These are phyloP conservation scores for Tuber calosporum DNA, from an alignment of 495 filamentous ascomycete genomes.

Conservation along the genomic window DNA sequence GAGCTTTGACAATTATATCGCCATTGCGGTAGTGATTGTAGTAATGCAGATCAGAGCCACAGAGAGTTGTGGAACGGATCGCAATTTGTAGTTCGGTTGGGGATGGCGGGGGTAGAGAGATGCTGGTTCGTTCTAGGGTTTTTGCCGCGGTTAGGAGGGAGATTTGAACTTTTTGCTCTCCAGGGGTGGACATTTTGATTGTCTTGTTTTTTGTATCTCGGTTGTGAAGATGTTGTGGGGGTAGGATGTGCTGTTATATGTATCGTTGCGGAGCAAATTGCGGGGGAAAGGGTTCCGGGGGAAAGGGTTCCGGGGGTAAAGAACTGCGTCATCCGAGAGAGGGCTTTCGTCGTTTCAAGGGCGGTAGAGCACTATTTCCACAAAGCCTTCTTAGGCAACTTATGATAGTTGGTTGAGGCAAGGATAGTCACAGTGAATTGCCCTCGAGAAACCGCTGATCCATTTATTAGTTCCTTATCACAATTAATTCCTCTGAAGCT, in stretches of 20 bases:
- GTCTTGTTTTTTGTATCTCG: not conserved
- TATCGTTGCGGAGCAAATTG: not conserved
- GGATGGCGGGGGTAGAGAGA: slow-evolving; percentile 44
- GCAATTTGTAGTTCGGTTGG: slow-evolving; percentile 64
- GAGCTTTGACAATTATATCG: slow-evolving; percentile 65
- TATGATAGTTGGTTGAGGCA: too few species aligned
- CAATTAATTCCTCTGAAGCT: too few species aligned
- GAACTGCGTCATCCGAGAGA: not conserved
- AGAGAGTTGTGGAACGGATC: slow-evolving; percentile 68
- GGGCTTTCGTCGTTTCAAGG: not conserved
- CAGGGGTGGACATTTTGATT: not conserved
- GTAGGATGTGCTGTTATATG: not conserved
- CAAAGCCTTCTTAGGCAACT: too few species aligned
- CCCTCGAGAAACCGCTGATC: too few species aligned
- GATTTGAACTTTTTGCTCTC: slow-evolving; percentile 40
- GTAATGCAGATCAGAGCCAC: slow-evolving; percentile 79
- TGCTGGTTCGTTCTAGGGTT: slow-evolving; percentile 45
- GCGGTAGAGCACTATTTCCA: too few species aligned
- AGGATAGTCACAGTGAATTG: too few species aligned
- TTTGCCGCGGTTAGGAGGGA: slow-evolving; percentile 54
- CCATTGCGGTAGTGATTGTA: slow-evolving; percentile 80
- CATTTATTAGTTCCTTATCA: too few species aligned
- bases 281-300: not conserved
- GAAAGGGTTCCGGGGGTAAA: not conserved
- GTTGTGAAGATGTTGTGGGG: not conserved